Evolutionary conservation across 305 asterid species (phyloP), one percentile per base, ranked within the genome.

Genomic region (Rubia tinctorum): DNA sequence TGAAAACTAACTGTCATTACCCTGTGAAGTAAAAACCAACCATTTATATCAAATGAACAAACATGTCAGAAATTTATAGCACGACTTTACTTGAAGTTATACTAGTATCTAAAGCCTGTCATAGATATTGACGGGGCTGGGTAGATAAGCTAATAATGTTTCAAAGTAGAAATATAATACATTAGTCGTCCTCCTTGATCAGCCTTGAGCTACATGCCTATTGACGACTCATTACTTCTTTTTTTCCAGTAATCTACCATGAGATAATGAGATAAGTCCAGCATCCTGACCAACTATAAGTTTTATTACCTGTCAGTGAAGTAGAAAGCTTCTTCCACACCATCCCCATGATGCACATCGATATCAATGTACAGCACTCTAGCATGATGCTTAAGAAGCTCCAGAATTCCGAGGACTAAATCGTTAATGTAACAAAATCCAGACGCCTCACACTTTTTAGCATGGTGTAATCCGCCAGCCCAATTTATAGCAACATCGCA

Each of bases 391-490:
- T 92, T 95, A 76, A 95, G 86, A 82, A 91, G 99, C 91, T 95
- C 99, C 86, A 95, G 80, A 81, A 92, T 90, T 55, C 99, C 99
- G 79, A 95, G 83, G 69, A 95, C 99, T 69, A 95, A 79, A 86
- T 95, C 99, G 78, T 95, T 95, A 79, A 95, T 90, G 81, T 95
- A 95, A 83, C 99, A 95, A 86, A 95, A 95, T 60, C 99, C 99
- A 79, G 99, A 95, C 42, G 99, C 99, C 82, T 91, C 97, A 79
- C 97, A 90, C 87, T 95, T 95, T 86, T 95, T 95, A 64, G 99
- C 99, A 79, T 95, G 99, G 86, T 95, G 99, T 86, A 95, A 86
- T 69, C 99, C 98, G 80, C 99, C 99, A 78, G 99, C 98, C 99
- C 99, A 95, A 77, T 95, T 95, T 85, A 92, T 90, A 61, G 99